A percentile compares a stretch with the other conserved stretches of the same genome.
phyloP scores from a whole-genome alignment of 768 basidiomycete genomes.

The Pisolithus marmoratus region DNA sequence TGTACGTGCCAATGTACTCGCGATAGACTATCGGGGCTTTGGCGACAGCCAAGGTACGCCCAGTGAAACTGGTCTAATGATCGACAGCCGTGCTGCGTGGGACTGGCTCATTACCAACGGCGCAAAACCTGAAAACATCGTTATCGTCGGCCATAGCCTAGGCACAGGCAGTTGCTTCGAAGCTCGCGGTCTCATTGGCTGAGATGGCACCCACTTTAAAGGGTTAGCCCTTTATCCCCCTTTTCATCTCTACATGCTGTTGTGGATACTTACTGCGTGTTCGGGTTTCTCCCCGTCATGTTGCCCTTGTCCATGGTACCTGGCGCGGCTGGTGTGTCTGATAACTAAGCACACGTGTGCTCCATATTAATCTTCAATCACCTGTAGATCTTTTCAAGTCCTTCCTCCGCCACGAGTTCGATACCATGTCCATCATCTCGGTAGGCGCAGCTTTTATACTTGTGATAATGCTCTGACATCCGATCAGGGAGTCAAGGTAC shows the following conservation, averaged over 20 bases:
- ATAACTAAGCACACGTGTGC: background rate
- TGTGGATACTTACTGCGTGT: conserved; percentile 61
- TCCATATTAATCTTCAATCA: background rate
- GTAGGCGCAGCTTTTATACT: conserved; percentile 32
- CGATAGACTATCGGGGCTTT: conserved; percentile 90
- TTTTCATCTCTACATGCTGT: conserved; percentile 56
- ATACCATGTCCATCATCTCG: conserved; percentile 55
- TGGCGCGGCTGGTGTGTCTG: conserved; percentile 49
- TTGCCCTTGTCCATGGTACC: conserved; percentile 66
- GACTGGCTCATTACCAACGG: conserved; percentile 66
- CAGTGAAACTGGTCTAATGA: conserved; percentile 63
- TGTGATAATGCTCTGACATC: background rate
- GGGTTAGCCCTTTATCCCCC: conserved; percentile 51
- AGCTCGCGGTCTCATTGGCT: conserved; percentile 43
- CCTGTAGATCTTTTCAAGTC: conserved; percentile 48
- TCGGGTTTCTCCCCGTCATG: conserved; percentile 64
- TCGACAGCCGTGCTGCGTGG: conserved; percentile 75
- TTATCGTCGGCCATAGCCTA: conserved; percentile 82
- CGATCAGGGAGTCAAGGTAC: conserved; percentile 55
- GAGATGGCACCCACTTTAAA: conserved; percentile 36
- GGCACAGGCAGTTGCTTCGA: conserved; percentile 75
- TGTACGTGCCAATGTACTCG: conserved; percentile 69
- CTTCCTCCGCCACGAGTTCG: conserved; percentile 52
- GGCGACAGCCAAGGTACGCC: conserved; percentile 81
- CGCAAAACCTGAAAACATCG: conserved; percentile 50